Conservation (phyloP, 2,329 filamentous ascomycete species). For the Tolypocladium nubicola region DNA sequence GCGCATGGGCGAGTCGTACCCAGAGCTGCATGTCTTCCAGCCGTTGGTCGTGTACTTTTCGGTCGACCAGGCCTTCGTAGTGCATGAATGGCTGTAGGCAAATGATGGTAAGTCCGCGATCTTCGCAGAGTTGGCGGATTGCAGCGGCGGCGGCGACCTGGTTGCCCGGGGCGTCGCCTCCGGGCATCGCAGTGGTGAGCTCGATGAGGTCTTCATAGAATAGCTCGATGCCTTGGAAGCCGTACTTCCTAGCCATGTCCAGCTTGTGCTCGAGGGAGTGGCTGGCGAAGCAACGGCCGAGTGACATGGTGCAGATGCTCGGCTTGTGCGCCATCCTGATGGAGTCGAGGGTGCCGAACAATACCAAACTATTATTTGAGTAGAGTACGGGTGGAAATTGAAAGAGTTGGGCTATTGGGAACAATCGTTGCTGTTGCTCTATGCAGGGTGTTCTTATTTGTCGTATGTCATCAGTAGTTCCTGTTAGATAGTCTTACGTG, state of each 20-base stretch:
- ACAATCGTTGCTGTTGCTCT: no score
- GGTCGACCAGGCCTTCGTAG: slow-evolving; percentile 63
- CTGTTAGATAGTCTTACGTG: no score
- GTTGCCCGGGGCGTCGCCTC: slow-evolving; percentile 25
- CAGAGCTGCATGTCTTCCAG: slow-evolving; percentile 57
- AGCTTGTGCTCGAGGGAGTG: slow-evolving; percentile 60
- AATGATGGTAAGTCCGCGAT: slow-evolving; percentile 43
- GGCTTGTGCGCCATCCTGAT: slow-evolving; percentile 26
- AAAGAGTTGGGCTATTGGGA: not conserved
- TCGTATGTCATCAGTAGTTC: no score
- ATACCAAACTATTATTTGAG: not conserved
- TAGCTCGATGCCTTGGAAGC: slow-evolving; percentile 61
- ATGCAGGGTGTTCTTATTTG: no score
- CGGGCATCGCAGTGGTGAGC: slow-evolving; percentile 36
- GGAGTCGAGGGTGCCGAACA: not conserved
- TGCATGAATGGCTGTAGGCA: slow-evolving; percentile 69
- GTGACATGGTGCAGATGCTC: slow-evolving; percentile 66
- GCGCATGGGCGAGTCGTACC: slow-evolving; percentile 53
- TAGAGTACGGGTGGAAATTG: not conserved
- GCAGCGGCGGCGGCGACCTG: slow-evolving; percentile 47
- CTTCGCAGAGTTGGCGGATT: slow-evolving; percentile 46
- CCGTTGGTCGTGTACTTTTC: slow-evolving; percentile 42
- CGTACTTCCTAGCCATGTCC: slow-evolving; percentile 52
- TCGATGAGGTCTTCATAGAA: slow-evolving; percentile 69
- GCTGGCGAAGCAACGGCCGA: slow-evolving; percentile 58